Evolutionary conservation across 352 stramenopile species (phyloP), one percentile per base, ranked within the genome.

Genomic region (Phytophthora syringae): DNA sequence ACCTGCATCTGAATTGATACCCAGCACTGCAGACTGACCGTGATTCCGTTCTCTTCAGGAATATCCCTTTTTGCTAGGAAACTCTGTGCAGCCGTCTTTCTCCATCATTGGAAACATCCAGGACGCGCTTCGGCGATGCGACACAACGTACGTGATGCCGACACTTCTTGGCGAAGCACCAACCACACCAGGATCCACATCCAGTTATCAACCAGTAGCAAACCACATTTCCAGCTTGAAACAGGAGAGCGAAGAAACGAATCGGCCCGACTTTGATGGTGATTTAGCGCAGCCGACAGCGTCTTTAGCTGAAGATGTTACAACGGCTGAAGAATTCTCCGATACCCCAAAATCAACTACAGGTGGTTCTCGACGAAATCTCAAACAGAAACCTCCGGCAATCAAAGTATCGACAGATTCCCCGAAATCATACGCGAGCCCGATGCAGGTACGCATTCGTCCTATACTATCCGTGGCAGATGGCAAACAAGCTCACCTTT

Each of bases 51-150:
- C 39, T 39, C n/a, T 55, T 28, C 20, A 90, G 82, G 49, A 74
- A 89, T 7, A 80, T 91, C 16, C 83, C 83, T 16, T 93, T 93
- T 66, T 93, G 21, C 67, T 90, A 0, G 82, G 83, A 1, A 86
- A 70, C 40, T 86, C 80, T 1, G 69, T 79, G 12, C 74, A 77
- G 52, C 70, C 64, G 56, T 92, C 85, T 25, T 89, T 91, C 64
- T 92, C 82, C 9, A 63, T 93, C 16, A 88, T 91, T 43, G 81
- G 81, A 24, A 91, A 83, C 55, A 72, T 87, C 21, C 85, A 93
- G 50, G 82, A 92, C 30, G 82, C 83, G n/a, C 69, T 92, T 9
- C 81, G 82, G 18, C 76, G 84, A 54, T 90, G 82, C 52, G 85
- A 90, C 55, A 78, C 76, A 10, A 86, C 77, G 28, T 89, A 80